phyloP scores from a whole-genome alignment of 108 stramenopile genomes.

The Ochromonas danica region DNA sequence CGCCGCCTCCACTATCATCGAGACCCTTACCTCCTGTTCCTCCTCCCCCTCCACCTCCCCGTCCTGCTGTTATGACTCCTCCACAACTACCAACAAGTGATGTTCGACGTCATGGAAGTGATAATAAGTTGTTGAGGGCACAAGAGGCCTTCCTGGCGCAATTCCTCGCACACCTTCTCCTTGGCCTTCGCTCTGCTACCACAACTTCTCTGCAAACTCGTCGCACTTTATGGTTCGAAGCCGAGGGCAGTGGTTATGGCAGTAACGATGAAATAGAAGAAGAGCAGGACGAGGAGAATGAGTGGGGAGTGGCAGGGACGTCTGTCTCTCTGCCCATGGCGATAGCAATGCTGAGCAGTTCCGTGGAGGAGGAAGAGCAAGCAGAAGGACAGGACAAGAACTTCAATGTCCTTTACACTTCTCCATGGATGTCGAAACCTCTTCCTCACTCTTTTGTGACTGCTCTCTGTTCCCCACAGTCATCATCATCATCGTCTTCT shows the following conservation, averaged over 20 bases:
- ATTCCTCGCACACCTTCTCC: conserved; percentile 13
- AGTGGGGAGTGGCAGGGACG: conserved; percentile 12
- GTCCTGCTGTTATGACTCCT: conserved; percentile 14
- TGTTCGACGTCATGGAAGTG: conserved; percentile 14
- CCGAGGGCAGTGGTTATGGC: conserved; percentile 12
- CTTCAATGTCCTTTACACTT: conserved; percentile 16
- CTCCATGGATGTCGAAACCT: conserved; percentile 14
- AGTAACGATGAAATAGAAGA: conserved; percentile 17
- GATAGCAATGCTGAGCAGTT: conserved; percentile 15
- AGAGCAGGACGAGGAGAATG: conserved; percentile 13
- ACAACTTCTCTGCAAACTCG: conserved; percentile 15
- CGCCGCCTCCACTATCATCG: conserved; percentile 12
- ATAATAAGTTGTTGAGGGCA: conserved; percentile 9
- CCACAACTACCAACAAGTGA: conserved; percentile 15
- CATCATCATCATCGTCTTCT: conserved; percentile 15
- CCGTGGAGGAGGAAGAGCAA: conserved; percentile 13
- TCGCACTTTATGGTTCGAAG: conserved; percentile 15
- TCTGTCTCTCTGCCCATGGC: conserved; percentile 13
- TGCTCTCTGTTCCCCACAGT: conserved; percentile 13
- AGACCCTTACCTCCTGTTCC: conserved; percentile 13
- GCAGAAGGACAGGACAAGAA: conserved; percentile 14
- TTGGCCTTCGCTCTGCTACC: conserved; percentile 13
- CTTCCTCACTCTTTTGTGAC: conserved; percentile 15
- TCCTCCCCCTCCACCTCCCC: conserved; percentile 12
- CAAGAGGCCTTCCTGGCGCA: conserved; percentile 12